These are phyloP conservation scores for Collybiopsis confluens DNA, from an alignment of 768 basidiomycete species.

Conservation along the genomic window DNA sequence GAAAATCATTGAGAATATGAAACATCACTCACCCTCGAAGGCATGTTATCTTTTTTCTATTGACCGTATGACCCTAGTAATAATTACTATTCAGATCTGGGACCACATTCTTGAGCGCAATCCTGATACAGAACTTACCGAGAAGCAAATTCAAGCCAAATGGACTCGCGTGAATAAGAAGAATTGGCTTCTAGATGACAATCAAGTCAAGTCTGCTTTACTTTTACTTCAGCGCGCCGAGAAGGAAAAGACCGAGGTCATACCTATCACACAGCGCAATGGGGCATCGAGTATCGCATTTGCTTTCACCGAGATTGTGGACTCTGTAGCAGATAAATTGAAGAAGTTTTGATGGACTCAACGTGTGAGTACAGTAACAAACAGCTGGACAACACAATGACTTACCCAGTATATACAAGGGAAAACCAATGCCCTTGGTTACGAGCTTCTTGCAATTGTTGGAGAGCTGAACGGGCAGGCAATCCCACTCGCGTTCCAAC, in stretches of 20 bases:
- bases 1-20: neutral
- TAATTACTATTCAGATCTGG: conserved; percentile 13
- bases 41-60: neutral
- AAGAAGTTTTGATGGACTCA: neutral
- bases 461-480: conserved; percentile 29
- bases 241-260: neutral
- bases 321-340: neutral
- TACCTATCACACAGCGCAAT: neutral
- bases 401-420: conserved; percentile 3
- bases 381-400: neutral
- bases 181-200: conserved; percentile 20
- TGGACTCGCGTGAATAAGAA: conserved; percentile 14
- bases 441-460: conserved; percentile 27
- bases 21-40: neutral
- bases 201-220: conserved; percentile 24
- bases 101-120: conserved; percentile 13
- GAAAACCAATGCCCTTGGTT: conserved; percentile 26
- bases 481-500: conserved; percentile 26
- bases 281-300: neutral
- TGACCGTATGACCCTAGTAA: too few species aligned
- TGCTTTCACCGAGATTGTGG: neutral
- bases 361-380: neutral
- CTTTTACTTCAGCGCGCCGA: conserved; percentile 16
- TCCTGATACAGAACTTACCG: conserved; percentile 5
- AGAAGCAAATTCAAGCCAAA: conserved; percentile 16